Percentiles rank a stretch among this genome's conserved stretches.
Evolutionary conservation across 1,139 yeast species (phyloP).

Genomic region (Saccharomycopsis hybrid): DNA sequence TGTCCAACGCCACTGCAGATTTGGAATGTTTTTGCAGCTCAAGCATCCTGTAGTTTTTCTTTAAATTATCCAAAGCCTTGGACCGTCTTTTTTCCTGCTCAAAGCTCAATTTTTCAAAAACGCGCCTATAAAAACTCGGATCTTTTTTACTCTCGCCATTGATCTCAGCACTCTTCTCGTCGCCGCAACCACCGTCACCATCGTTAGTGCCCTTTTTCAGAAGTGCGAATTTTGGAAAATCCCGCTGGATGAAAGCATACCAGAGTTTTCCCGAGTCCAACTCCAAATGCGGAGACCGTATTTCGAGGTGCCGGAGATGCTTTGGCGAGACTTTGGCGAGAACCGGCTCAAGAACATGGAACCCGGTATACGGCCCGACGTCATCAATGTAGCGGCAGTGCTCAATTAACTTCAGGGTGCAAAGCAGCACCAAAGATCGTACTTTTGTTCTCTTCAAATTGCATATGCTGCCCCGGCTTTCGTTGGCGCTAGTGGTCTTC

Average conservation of each 20-base stretch:
- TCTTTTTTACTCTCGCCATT: too few species aligned
- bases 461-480: too few species aligned
- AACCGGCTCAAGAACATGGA: slow-evolving; percentile 30
- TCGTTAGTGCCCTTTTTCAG: too few species aligned
- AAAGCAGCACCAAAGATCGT: too few species aligned
- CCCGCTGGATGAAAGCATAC: slow-evolving; percentile 27
- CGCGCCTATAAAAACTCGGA: too few species aligned
- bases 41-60: slow-evolving; percentile 10
- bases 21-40: slow-evolving; percentile 11
- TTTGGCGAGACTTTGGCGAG: slow-evolving; percentile 29
- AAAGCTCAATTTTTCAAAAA: too few species aligned
- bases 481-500: too few species aligned
- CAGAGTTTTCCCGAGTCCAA: slow-evolving; percentile 28
- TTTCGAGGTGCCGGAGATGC: slow-evolving; percentile 27
- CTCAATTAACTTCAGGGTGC: slow-evolving; percentile 5
- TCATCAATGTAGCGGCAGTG: slow-evolving; percentile 6
- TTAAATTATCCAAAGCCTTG: slow-evolving; percentile 15
- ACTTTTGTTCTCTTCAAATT: too few species aligned
- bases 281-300: slow-evolving; percentile 27
- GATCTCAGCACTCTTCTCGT: background rate
- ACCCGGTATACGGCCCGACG: slow-evolving; percentile 16
- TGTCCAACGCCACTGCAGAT: slow-evolving; percentile 11
- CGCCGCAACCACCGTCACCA: background rate
- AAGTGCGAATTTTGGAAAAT: slow-evolving; percentile 27
- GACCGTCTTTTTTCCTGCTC: slow-evolving; percentile 7